Base-by-base conservation (phyloP, 1,284 basidiomycete species). In the Cutaneotrichosporon dermatis region DNA sequence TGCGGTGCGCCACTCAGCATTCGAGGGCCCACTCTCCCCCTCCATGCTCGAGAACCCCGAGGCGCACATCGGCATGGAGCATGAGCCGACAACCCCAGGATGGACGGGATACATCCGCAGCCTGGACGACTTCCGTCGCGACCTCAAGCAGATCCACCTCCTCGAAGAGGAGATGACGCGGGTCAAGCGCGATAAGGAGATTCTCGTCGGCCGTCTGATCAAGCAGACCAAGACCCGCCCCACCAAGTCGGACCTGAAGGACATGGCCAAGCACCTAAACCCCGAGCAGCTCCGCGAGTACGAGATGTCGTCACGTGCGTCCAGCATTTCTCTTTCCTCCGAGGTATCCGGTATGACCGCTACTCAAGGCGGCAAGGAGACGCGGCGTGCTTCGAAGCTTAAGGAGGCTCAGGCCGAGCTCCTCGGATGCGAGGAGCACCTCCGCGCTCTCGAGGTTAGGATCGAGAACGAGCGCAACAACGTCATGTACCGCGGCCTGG, bases 361-460 rank as follows among this genome's bases (percentile, higher is more conserved):
- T n/a, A 13, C 13, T 8, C 36, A n/a, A 35, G 65, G 61, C 2
- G 70, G 64, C 50, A 74, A 73, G 50, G 73, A 74, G 54, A 66
- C 67, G 15, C 76, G 76, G 62, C 63, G 76, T 9, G 74, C 73
- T 0, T 64, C 68, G 13, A 79, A 76, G 60, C 63, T 79, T 10
- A 73, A 72, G 11, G 75, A 76, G 50, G 77, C 77, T 6, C 77
- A 79, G 64, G 76, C 76, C 12, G 77, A 79, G 61, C 63, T 78
- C 12, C 65, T 79, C 4, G 77, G 77, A 3, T 79, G 77, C 58
- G 77, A 79, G 54, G 77, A 79, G 62, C 77, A 79, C 61, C 56
- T 79, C 46, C 56, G 77, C 37, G 61, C 65, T 1, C 59, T 79
- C 49, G 77, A 79, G 58, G 71, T 77, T 16, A 65, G 70, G 49